Base-by-base conservation (phyloP, 2,329 filamentous ascomycete species). In the Dothideomycetidae sp. region DNA sequence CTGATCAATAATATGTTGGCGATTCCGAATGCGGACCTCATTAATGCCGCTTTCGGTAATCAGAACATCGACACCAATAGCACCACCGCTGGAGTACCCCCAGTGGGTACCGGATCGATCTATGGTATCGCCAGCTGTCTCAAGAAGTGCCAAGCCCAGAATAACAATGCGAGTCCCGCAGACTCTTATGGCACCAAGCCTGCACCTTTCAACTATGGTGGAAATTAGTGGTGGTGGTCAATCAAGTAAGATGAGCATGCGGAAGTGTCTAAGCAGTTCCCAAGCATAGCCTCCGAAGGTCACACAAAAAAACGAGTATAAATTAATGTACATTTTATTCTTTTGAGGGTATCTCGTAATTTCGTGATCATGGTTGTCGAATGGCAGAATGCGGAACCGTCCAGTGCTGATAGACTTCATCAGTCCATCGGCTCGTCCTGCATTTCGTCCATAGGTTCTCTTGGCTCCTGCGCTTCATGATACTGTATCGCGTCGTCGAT, bases 401-500 rank as follows among this genome's bases (percentile, higher is more conserved):
- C n/a, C n/a, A n/a, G n/a, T n/a, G n/a, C n/a, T n/a, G n/a, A n/a
- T n/a, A n/a, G n/a, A n/a, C n/a, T n/a, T n/a, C n/a, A n/a, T 50
- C 59, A 66, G 28, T 67, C 60, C 37, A 65, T 61, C 26, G 75
- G 71, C 42, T 71, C 65, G 33, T 71, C 70, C 5, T 45, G 44
- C 14, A 53, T 19, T 39, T 60, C 59, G 29, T 70, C 67, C 33
- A 71, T 70, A 4, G 84, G 79, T 56, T 94, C 86, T 50, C 73
- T 77, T 5, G 86, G 86, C 58, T 94, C 86, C 55, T 94, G 86
- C 10, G 85, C 82, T 57, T 94, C 86, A 53, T 93, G 82, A 57
- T 74, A 94, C 56, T 93, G 86, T 47, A 93, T 90, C 17, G 82
- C 81, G 60, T 94, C 84, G 56, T 94, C 86, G 49, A 94, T 90